phyloP scores from a whole-genome alignment of 208 protist species.

The Porcisia deanei region DNA sequence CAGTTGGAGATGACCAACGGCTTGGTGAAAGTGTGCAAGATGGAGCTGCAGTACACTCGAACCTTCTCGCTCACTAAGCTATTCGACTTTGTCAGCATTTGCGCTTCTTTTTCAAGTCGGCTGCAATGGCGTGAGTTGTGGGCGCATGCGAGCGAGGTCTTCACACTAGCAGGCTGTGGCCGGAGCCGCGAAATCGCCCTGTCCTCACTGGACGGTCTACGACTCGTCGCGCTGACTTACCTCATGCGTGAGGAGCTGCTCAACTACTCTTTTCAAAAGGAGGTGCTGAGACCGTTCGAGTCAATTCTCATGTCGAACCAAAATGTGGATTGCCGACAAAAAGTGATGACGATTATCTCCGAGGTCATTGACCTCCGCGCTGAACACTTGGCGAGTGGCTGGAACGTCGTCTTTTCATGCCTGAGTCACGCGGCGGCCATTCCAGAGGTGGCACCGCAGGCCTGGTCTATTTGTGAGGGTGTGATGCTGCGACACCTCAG shows the following conservation, averaged over 20 bases:
- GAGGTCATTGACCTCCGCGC: constrained; percentile 83
- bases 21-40: constrained; percentile 66
- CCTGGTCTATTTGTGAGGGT: constrained; percentile 68
- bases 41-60: constrained; percentile 65
- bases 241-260: constrained; percentile 77
- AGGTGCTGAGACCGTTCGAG: constrained; percentile 79
- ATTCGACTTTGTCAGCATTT: constrained; percentile 84
- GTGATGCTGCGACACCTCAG: constrained; percentile 63
- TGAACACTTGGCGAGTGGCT: constrained; percentile 75
- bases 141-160: constrained; percentile 69
- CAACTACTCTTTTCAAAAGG: constrained; percentile 88
- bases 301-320: constrained; percentile 76
- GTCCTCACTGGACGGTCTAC: constrained; percentile 62
- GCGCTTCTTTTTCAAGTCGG: constrained; percentile 66
- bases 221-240: constrained; percentile 73
- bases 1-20: constrained; percentile 81
- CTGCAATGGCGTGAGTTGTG: constrained; percentile 88
- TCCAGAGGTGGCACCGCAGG: constrained; percentile 65
- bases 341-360: constrained; percentile 65
- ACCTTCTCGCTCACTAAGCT: constrained; percentile 86
- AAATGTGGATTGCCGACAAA: constrained; percentile 52
- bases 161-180: constrained; percentile 56
- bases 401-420: constrained; percentile 83
- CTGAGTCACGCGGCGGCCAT: constrained; percentile 76
- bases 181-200: constrained; percentile 60